phyloP scores from a whole-genome alignment of 1,284 basidiomycete species.

The Rhodotorula sp. region DNA sequence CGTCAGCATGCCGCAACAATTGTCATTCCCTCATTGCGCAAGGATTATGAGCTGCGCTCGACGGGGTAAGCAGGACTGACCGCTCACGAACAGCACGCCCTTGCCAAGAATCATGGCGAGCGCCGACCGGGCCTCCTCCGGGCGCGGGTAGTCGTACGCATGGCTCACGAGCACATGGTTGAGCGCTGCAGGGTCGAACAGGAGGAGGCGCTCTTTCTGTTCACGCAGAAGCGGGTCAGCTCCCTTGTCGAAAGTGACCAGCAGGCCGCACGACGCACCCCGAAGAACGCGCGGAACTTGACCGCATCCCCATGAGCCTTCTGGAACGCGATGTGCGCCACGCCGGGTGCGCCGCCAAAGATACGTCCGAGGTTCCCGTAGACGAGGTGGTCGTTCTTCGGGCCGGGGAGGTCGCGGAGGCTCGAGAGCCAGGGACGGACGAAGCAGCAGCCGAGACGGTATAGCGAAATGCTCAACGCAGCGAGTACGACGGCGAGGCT shows the following conservation, averaged over 20 bases:
- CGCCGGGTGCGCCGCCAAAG: slow-evolving; percentile 61
- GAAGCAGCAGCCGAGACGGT: slow-evolving; percentile 11
- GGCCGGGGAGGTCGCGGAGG: slow-evolving; percentile 54
- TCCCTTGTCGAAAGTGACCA: accelerated
- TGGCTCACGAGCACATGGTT: slow-evolving; percentile 61
- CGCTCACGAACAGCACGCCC: slow-evolving; percentile 51
- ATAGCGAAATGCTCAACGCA: neutral
- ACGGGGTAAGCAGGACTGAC: slow-evolving; percentile 46
- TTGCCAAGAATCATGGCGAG: slow-evolving; percentile 54
- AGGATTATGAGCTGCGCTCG: no score
- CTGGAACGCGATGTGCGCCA: slow-evolving; percentile 56
- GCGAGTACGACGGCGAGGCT: neutral
- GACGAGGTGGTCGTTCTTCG: slow-evolving; percentile 57
- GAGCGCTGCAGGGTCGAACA: slow-evolving; percentile 64
- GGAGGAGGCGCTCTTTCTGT: slow-evolving; percentile 57
- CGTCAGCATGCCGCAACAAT: no score
- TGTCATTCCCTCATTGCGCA: no score
- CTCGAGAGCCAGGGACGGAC: slow-evolving; percentile 48
- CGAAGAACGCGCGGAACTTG: slow-evolving; percentile 62
- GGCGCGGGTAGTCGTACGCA: slow-evolving; percentile 67
- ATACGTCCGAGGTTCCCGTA: slow-evolving; percentile 62
- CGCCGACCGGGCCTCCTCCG: slow-evolving; percentile 61
- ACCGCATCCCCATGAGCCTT: slow-evolving; percentile 59
- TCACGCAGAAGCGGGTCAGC: neutral
- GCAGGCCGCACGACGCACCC: slow-evolving; percentile 42